Evolutionary conservation across 2,329 filamentous ascomycete species (phyloP), one percentile per base, ranked within the genome.

Genomic region (Incumbomyces delicatus): DNA sequence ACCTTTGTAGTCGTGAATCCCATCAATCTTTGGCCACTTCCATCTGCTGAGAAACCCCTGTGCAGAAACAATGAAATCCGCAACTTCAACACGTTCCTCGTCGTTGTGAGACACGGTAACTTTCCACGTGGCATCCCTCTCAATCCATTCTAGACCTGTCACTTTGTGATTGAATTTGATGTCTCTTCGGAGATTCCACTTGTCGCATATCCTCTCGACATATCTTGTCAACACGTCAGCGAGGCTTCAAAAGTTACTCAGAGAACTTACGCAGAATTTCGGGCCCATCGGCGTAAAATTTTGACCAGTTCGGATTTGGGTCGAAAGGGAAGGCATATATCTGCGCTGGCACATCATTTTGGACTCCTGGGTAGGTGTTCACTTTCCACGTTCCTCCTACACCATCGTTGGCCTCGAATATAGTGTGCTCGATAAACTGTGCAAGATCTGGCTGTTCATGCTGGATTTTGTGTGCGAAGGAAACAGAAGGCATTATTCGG

Each of bases 321-420:
- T 66, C 64, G 48, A 67, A 71, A 10, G 54, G 52, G 30, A 54
- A 56, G 35, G 50, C 51, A 47, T 55, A 32, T n/a, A 42, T 29
- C 59, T 84, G 79, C 0, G 80, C 75, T 0, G 82, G 80, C 12
- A 86, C 76, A 59, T 85, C 81, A 54, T 82, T 86, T 37, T 50
- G 48, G 14, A 56, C 14, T 2, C 68, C 68, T 0, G 66, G 67
- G 48, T 68, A 69, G 1, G 57, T 56, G 39, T 70, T 70, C 40
- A 66, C 66, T 3, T 66, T 54, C 63, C 62, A 65, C 0, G 67
- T 70, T 2, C 67, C 67, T 6, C 67, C 69, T n/a, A 71, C 50
- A 14, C 63, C 61, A 7, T 49, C 43, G 38, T 63, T 60, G 49
- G 65, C 63, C 53, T 73, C 70, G 46, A 70, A 73, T 43, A 73